These are phyloP conservation scores for Saccharomycopsis fermentans DNA, from an alignment of 805 yeast species.

Conservation along the genomic window DNA sequence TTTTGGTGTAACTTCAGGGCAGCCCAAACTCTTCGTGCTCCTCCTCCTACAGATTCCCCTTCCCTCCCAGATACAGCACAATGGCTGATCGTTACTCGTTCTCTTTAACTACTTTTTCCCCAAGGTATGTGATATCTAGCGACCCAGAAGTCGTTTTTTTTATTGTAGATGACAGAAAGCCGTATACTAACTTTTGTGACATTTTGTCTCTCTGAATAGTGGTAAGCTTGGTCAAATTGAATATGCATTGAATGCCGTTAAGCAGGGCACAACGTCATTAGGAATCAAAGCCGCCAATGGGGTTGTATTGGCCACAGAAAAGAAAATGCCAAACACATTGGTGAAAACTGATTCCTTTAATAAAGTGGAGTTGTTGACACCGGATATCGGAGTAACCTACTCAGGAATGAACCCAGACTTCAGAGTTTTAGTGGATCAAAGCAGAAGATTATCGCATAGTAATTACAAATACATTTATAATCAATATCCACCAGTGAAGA, in stretches of 20 bases:
- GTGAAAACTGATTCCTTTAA: constrained; percentile 64
- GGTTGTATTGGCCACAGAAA: constrained; percentile 92
- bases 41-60: too few relatives aligned
- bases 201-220: constrained; percentile 31
- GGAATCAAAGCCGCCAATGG: constrained; percentile 96
- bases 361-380: constrained; percentile 78
- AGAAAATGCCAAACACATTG: constrained; percentile 73
- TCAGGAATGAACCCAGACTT: constrained; percentile 99
- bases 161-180: neutral
- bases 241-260: constrained; percentile 93
- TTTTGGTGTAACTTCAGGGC: too few relatives aligned
- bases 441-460: constrained; percentile 88
- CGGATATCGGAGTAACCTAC: constrained; percentile 93
- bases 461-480: constrained; percentile 87
- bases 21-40: too few relatives aligned
- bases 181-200: constrained; percentile 3
- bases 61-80: constrained; percentile 4
- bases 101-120: constrained; percentile 94
- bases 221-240: constrained; percentile 98
- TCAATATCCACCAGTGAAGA: constrained; percentile 94
- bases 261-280: constrained; percentile 93
- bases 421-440: constrained; percentile 85
- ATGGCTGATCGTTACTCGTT: constrained; percentile 99
- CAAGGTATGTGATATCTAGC: constrained; percentile 43
- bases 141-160: neutral